A percentile compares a stretch with the other conserved stretches of the same genome.
phyloP scores from a whole-genome alignment of 1,284 basidiomycete species.

The Mycena sp. region DNA sequence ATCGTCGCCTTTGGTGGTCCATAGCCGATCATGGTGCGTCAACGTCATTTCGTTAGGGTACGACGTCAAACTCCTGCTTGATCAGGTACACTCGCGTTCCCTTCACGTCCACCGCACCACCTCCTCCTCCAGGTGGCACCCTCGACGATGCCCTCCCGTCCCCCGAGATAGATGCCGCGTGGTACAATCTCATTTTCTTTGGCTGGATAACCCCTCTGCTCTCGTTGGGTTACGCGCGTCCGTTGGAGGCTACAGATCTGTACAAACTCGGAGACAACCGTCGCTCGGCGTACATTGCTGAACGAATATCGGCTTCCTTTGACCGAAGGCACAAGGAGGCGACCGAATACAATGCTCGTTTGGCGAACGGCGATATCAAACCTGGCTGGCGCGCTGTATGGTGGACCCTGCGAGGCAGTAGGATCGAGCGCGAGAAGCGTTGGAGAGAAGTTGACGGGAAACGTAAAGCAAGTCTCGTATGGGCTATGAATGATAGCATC shows the following conservation, averaged over 20 bases:
- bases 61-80: neutral
- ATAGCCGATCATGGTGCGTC: conserved; percentile 25
- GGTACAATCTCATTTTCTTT: conserved; percentile 55
- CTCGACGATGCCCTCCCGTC: conserved; percentile 56
- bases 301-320: conserved; percentile 72
- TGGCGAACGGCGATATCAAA: conserved; percentile 71
- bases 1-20: neutral
- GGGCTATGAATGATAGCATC: conserved; percentile 85
- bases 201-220: conserved; percentile 83
- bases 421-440: conserved; percentile 62
- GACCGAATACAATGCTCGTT: conserved; percentile 72
- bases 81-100: conserved; percentile 47
- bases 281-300: conserved; percentile 66
- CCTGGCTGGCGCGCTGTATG: conserved; percentile 62
- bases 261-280: conserved; percentile 81
- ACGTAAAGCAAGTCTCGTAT: conserved; percentile 73
- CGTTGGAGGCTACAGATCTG: conserved; percentile 86
- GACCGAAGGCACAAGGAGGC: conserved; percentile 67
- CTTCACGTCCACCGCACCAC: conserved; percentile 47
- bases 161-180: conserved; percentile 57
- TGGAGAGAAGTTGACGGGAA: conserved; percentile 76
- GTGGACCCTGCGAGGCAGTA: conserved; percentile 69
- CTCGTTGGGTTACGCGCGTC: conserved; percentile 75
- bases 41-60: neutral
- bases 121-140: conserved; percentile 52